Conservation (phyloP, 108 stramenopile genomes). For the Nitzschia inconspicua region DNA sequence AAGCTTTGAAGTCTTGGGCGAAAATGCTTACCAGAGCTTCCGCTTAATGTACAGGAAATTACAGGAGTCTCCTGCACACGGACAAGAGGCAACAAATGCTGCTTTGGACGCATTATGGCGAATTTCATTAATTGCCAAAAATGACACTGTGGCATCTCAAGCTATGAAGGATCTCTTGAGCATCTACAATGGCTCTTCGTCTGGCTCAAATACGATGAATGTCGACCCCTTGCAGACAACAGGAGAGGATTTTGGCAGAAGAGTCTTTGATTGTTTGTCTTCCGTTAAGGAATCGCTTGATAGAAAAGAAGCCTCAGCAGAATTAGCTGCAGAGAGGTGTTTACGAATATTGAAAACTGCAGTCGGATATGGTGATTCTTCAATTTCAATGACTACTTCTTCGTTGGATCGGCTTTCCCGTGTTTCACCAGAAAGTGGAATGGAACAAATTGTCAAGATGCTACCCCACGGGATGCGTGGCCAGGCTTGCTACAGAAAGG, state of each 20-base stretch:
- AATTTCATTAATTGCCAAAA: conserved; percentile 67
- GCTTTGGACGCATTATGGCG: conserved; percentile 82
- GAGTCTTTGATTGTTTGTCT: conserved; percentile 67
- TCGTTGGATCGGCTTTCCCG: conserved; percentile 40
- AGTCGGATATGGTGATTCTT: conserved; percentile 47
- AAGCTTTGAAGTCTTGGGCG: conserved; percentile 56
- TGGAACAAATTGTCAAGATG: conserved; percentile 35
- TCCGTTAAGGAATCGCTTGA: conserved; percentile 63
- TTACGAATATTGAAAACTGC: conserved; percentile 82
- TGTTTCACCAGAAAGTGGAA: conserved; percentile 19
- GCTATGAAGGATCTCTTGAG: conserved; percentile 85
- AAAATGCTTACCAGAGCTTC: conserved; percentile 68
- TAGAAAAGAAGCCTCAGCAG: conserved; percentile 36
- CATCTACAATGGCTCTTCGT: conserved; percentile 37
- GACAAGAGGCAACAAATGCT: conserved; percentile 16
- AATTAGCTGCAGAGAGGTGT: conserved; percentile 74
- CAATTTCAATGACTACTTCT: conserved; percentile 53
- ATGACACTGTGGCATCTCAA: conserved; percentile 62
- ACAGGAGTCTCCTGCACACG: conserved; percentile 17
- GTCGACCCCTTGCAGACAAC: conserved; percentile 23
- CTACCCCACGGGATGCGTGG: conserved; percentile 83
- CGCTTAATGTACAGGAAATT: conserved; percentile 56
- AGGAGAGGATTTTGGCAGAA: conserved; percentile 31
- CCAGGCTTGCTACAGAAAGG: conserved; percentile 55
- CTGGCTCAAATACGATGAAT: too few species aligned